Evolutionary conservation across 768 basidiomycete species (phyloP), one percentile per base, ranked within the genome.

Genomic region (Tubosaeta sp.): DNA sequence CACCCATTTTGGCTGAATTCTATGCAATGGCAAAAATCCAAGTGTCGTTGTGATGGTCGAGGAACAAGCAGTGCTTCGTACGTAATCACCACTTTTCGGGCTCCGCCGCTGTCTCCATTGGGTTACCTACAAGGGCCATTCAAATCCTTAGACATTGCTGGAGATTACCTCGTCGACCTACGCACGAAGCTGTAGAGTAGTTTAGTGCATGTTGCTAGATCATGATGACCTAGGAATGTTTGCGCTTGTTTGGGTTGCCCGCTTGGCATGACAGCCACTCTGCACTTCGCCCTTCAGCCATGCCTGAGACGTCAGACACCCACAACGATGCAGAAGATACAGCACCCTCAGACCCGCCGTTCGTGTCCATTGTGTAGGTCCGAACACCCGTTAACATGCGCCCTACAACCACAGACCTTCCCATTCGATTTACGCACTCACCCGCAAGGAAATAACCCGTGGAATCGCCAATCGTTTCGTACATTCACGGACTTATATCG

Each of bases 401-500:
- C 55, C 57, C 47, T 48, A n/a, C 45, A 46, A 64, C 48, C 34
- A 26, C 70, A 89, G 88, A 60, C 76, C 85, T 57, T 79, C 82
- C 42, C 84, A 86, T 46, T 93, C 92, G 32, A 92, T 91, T 66
- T 91, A 95, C 68, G 77, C 88, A 26, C 81, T 95, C 56, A 85
- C 90, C 26, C 83, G 88, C 51, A 76, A 82, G 45, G 92, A 95
- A 71, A 89, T 91, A 58, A 80, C 86, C 5, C 83, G 79, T 51
- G 92, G 91, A 14, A 80, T 95, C 52, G 92, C 93, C 26, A 95
- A 92, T 68, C 82, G 91, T 51, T 91, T 94, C 65, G 85, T 94
- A 33, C 90, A 94, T 69, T 93, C 91, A 34, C 77, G 86, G 57
- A 81, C 82, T 39, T 95, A 95, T 65, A 91, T 95, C 46, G 76